These are phyloP conservation scores for Eutrema yunnanense DNA, from an alignment of 345 rosid species.

Conservation along the genomic window DNA sequence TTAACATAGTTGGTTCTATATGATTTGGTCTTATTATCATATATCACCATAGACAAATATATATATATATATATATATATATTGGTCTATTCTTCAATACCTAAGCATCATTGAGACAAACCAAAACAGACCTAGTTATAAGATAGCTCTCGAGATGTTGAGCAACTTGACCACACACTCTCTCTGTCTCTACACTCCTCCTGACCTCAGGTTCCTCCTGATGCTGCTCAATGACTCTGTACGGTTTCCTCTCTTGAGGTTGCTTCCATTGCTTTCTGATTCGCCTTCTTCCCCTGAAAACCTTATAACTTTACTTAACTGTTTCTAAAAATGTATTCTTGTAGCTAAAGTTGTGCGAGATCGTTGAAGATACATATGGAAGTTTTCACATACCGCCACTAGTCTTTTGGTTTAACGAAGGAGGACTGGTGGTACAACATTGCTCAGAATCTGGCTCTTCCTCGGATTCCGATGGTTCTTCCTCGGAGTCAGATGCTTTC, in stretches of 20 bases:
- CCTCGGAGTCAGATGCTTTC: conserved; percentile 14
- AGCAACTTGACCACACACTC: conserved; percentile 5
- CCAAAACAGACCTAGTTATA: background rate
- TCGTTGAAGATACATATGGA: background rate
- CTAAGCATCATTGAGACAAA: background rate
- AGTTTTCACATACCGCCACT: conserved; percentile 10
- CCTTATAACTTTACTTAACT: background rate
- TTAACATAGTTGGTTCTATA: background rate
- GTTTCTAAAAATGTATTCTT: background rate
- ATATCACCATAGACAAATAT: background rate
- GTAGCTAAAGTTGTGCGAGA: background rate
- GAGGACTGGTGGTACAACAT: conserved; percentile 10
- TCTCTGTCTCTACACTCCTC: background rate
- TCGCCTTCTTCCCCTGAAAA: conserved; percentile 25
- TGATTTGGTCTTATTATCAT: background rate
- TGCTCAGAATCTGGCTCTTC: conserved; percentile 20
- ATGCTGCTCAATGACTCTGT: background rate
- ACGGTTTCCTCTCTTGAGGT: conserved; percentile 1
- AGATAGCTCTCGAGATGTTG: conserved; percentile 22
- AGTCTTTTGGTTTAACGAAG: conserved; percentile 11
- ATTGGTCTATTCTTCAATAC: background rate
- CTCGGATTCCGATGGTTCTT: conserved; percentile 1
- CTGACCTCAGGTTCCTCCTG: conserved; percentile 19
- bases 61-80: background rate
- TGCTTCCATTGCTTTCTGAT: conserved; percentile 12